Base-by-base conservation (phyloP, 225 moss, liverwort and hornwort genomes). In the Bryum argenteum region DNA sequence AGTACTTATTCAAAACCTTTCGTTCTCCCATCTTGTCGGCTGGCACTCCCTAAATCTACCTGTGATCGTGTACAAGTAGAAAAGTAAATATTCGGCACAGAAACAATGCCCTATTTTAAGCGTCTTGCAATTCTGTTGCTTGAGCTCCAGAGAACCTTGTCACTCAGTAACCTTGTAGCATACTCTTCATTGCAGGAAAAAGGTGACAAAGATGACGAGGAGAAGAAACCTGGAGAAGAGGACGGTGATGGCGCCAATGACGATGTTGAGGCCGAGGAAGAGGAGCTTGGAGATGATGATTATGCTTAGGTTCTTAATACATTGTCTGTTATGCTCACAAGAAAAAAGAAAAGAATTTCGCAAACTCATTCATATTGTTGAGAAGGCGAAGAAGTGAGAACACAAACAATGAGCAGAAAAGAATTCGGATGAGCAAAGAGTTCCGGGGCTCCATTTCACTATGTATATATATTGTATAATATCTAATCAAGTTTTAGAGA, bases 1-100 rank as follows among this genome's bases (percentile, higher is more conserved):
- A 90, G 39, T 90, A 92, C 81, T 92, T 90, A 72, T 89, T 95
- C 68, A 95, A 58, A 19, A 89, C 94, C 75, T 87, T 92, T 54
- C 90, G 77, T 47, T 95, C 90, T 79, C 92, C 92, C 94, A 92
- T 92, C 76, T 72, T 66, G 67, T 12, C 76, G 76, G 63, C 65
- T 54, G 58, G n/a, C 66, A 58, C 71, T 48, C 23, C 64, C 68
- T 67, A 63, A 72, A 54, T 21, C 50, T 42, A 77, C 58, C 63
- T 21, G 66, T 0, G 33, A 33, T 9, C 2, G 33, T 33, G n/a
- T 33, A 6, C 5, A n/a, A n/a, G n/a, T n/a, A n/a, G n/a, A n/a
- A 33, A 33, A 33, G 33, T 33, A 33, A 33, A 33, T 3, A 5
- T 4, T 33, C 33, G 33, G 33, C 33, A 33, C 33, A n/a, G n/a